A percentile compares a stretch with the other conserved stretches of the same genome.
Conservation (phyloP, 2,329 filamentous ascomycete species). For the Colletotrichum horii region DNA sequence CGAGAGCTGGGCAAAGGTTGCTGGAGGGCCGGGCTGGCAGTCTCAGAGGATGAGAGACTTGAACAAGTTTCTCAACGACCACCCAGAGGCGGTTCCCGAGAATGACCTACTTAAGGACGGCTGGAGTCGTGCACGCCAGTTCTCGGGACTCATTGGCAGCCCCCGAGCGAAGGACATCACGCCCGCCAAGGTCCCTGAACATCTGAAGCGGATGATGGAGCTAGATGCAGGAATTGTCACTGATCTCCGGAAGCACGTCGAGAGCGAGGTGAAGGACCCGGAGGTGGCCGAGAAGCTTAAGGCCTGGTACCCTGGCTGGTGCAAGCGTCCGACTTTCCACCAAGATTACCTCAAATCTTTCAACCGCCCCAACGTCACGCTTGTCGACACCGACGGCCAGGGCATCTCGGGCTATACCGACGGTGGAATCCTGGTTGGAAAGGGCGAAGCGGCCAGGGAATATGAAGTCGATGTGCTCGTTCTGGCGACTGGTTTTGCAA, state of each 20-base stretch:
- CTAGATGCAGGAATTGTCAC: constrained; percentile 48
- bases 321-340: constrained; percentile 68
- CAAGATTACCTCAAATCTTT: constrained; percentile 63
- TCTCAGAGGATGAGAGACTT: not conserved
- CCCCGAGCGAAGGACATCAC: constrained; percentile 14
- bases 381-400: constrained; percentile 63
- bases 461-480: constrained; percentile 49
- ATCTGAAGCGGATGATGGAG: constrained; percentile 39
- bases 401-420: constrained; percentile 52
- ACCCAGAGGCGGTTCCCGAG: constrained; percentile 2
- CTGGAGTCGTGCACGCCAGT: constrained; percentile 36
- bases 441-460: constrained; percentile 41
- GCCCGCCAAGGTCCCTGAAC: constrained; percentile 26
- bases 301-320: constrained; percentile 65
- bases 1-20: constrained; percentile 38
- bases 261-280: constrained; percentile 53
- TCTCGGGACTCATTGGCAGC: not conserved
- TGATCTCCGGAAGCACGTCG: constrained; percentile 47
- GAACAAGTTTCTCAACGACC: not conserved
- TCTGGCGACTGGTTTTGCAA: constrained; percentile 40
- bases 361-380: constrained; percentile 61
- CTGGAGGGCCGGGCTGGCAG: constrained; percentile 47
- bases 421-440: constrained; percentile 47
- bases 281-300: constrained; percentile 57
- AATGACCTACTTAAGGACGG: constrained; percentile 53